These are phyloP conservation scores for Dillenia turbinata DNA, from an alignment of 164 flowering plant genomes.

Conservation along the genomic window DNA sequence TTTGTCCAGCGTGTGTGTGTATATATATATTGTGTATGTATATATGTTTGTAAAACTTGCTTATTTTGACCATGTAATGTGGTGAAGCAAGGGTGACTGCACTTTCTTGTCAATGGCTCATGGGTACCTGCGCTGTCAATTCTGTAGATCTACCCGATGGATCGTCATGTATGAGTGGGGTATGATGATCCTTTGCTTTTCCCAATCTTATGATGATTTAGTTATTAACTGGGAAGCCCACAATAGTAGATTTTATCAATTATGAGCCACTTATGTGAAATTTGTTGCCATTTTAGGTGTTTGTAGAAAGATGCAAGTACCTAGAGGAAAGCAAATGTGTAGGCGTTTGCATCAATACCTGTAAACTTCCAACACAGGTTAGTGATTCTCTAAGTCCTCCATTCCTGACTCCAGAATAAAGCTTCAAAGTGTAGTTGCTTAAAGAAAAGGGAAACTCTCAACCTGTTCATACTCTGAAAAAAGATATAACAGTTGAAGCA, in stretches of 20 bases:
- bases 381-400: constrained; percentile 4
- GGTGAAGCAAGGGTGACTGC: constrained; percentile 90
- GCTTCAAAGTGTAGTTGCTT: too few relatives aligned
- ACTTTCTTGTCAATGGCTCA: constrained; percentile 88
- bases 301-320: constrained; percentile 89
- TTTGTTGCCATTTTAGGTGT: constrained; percentile 41
- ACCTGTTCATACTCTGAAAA: too few relatives aligned
- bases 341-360: constrained; percentile 81
- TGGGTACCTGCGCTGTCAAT: constrained; percentile 77
- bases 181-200: constrained; percentile 16
- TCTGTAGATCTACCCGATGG: constrained; percentile 75
- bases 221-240: too few relatives aligned
- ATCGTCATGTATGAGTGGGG: constrained; percentile 70
- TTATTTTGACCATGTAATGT: neutral
- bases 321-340: constrained; percentile 93
- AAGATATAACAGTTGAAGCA: too few relatives aligned
- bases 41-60: neutral
- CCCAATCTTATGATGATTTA: neutral
- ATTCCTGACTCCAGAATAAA: too few relatives aligned
- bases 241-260: neutral
- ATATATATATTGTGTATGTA: neutral
- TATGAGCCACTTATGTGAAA: neutral
- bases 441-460: too few relatives aligned
- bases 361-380: constrained; percentile 97
- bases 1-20: neutral